phyloP scores from a whole-genome alignment of 352 stramenopile genomes.

The Phytophthora colocasiae region DNA sequence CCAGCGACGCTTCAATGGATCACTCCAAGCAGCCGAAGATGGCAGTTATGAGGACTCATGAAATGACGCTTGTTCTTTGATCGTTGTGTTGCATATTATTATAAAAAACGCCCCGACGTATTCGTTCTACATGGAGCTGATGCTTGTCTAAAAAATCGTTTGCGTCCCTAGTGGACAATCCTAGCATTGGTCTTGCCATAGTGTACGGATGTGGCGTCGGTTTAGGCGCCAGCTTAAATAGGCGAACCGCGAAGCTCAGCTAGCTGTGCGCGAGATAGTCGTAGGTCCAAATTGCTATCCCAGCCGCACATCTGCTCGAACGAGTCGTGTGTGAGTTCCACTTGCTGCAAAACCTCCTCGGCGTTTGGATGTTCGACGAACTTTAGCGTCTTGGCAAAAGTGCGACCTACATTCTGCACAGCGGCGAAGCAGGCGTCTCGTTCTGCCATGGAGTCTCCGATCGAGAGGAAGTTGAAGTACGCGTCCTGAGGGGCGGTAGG shows the following conservation, averaged over 20 bases:
- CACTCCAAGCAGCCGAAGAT: not conserved
- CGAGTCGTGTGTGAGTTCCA: constrained; percentile 83
- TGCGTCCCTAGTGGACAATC: constrained; percentile 40
- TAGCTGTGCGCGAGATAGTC: constrained; percentile 80
- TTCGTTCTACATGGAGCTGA: constrained; percentile 31
- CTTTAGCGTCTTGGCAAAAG: constrained; percentile 89
- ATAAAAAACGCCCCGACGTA: constrained; percentile 32
- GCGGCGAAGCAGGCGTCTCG: constrained; percentile 83
- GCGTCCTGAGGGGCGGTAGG: constrained; percentile 27
- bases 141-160: constrained; percentile 30
- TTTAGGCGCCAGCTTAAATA: constrained; percentile 30
- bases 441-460: constrained; percentile 90
- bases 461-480: constrained; percentile 85
- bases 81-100: constrained; percentile 15
- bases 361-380: constrained; percentile 84
- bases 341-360: constrained; percentile 85
- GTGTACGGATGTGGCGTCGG: constrained; percentile 11
- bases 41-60: not conserved
- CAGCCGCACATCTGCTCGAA: constrained; percentile 90
- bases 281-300: constrained; percentile 75
- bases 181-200: constrained; percentile 30
- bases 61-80: not conserved
- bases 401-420: constrained; percentile 63
- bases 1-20: constrained; percentile 20
- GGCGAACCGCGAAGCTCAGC: constrained; percentile 64